Base-by-base conservation (phyloP, 768 basidiomycete species). In the Porphyrellus cyaneotinctus region DNA sequence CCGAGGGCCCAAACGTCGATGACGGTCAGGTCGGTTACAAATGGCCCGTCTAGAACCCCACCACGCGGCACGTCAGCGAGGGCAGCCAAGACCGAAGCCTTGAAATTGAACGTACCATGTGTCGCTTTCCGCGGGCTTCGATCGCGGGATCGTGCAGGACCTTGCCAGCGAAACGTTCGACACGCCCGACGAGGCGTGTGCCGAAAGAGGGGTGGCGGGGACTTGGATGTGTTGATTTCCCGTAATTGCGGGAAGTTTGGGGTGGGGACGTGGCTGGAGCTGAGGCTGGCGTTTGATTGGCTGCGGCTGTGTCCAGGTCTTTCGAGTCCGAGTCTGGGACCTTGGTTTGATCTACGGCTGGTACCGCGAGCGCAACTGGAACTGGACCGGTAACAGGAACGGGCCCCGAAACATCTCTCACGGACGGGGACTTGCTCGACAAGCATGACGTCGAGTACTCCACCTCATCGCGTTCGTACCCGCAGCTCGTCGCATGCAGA, bases 381-480 rank as follows among this genome's bases (percentile, higher is more conserved):
- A 18, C 18, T 20, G 37, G 5, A 1, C 18, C 18, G 11, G 37
- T 7, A 2, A 12, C 37, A n/a, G 35, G 17, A 14, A 17, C 35
- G 7, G 35, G 15, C 35, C 8, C 35, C 13, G 35, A 6, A 28
- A 9, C 26, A 9, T 9, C 9, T 9, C 5, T 28, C 26, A 28
- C 26, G 9, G 26, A 28, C 26, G 26, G 26, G 26, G 26, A 28
- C 26, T 28, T 28, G 26, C 26, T 28, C 26, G 26, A 28, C 26
- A 28, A 28, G 26, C 26, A 28, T 15, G 41, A 35, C 9, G 6
- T 11, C n/a, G 24, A 35, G 18, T 52, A 57, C 30, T 63, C 62
- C 2, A 62, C 63, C 22, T 8, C 51, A 28, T 63, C 62, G 18
- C 62, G 62, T 26, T 63, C 62, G 18, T 65, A 63, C 7, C 62